Evolutionary conservation across 306 rosid species (phyloP).

Genomic region (Trifolium fragiferum): DNA sequence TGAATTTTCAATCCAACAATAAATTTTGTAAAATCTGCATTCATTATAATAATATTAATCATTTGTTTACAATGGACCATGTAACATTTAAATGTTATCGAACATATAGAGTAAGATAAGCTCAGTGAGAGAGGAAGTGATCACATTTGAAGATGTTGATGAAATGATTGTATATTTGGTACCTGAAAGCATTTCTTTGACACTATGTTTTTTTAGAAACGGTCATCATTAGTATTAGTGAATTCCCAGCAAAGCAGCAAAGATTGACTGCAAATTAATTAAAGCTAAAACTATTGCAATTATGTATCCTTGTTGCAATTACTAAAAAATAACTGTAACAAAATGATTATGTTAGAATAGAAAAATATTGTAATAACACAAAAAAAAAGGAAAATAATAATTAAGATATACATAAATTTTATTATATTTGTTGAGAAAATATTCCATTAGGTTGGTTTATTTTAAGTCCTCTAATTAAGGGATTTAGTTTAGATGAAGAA

Average conservation of each 20-base stretch:
- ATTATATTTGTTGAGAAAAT: too few relatives aligned
- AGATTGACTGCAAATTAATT: slow-evolving; percentile 54
- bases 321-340: slow-evolving; percentile 46
- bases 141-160: slow-evolving; percentile 33
- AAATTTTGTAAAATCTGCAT: too few relatives aligned
- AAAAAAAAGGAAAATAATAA: too few relatives aligned
- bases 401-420: too few relatives aligned
- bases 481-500: too few relatives aligned
- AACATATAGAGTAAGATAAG: slow-evolving; percentile 30
- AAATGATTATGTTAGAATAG: slow-evolving; percentile 53
- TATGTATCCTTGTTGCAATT: slow-evolving; percentile 53
- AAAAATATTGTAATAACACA: too few relatives aligned
- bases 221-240: slow-evolving; percentile 47
- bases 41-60: too few relatives aligned
- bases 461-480: too few relatives aligned
- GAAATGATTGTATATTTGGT: slow-evolving; percentile 41
- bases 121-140: slow-evolving; percentile 7
- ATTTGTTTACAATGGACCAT: too few relatives aligned
- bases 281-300: slow-evolving; percentile 50
- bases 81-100: too few relatives aligned
- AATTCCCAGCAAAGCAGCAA: slow-evolving; percentile 52
- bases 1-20: too few relatives aligned
- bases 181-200: slow-evolving; percentile 43
- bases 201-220: slow-evolving; percentile 42
- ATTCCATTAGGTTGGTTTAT: too few relatives aligned